A percentile compares a stretch with the other conserved stretches of the same genome.
Evolutionary conservation across 2,329 filamentous ascomycete genomes (phyloP).

Genomic region (Colletotrichum tropicicola): DNA sequence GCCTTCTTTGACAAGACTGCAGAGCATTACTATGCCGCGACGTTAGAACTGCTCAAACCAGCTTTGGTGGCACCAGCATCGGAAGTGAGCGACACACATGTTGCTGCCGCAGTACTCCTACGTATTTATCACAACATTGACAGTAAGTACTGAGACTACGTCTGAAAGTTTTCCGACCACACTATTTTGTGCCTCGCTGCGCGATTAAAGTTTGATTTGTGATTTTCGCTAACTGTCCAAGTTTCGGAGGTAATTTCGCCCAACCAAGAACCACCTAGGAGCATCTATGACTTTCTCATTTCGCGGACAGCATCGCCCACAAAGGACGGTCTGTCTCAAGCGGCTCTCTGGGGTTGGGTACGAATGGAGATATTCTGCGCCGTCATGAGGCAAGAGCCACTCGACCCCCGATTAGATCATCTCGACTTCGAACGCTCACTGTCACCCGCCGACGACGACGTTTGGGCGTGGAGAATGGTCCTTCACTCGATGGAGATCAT

Average conservation of each 20-base stretch:
- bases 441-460: neutral
- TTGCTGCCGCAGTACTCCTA: slow-evolving; percentile 3
- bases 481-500: slow-evolving; percentile 35
- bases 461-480: slow-evolving; percentile 33
- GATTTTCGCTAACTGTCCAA: neutral
- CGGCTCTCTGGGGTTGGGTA: neutral
- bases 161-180: too few relatives aligned
- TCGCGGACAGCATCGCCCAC: neutral
- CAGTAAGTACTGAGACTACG: too few relatives aligned
- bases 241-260: neutral
- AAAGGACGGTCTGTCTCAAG: neutral
- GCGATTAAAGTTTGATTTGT: too few relatives aligned
- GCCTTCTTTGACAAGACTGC: slow-evolving; percentile 15
- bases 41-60: neutral
- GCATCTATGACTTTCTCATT: neutral
- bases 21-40: neutral
- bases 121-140: neutral
- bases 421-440: neutral
- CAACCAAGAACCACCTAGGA: neutral
- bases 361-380: slow-evolving; percentile 1
- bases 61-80: neutral
- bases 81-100: neutral
- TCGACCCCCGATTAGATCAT: neutral
- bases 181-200: too few relatives aligned
- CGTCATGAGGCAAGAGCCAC: neutral